Evolutionary conservation across 352 stramenopile species (phyloP), one percentile per base, ranked within the genome.

Genomic region (Phytophthora brassicae): DNA sequence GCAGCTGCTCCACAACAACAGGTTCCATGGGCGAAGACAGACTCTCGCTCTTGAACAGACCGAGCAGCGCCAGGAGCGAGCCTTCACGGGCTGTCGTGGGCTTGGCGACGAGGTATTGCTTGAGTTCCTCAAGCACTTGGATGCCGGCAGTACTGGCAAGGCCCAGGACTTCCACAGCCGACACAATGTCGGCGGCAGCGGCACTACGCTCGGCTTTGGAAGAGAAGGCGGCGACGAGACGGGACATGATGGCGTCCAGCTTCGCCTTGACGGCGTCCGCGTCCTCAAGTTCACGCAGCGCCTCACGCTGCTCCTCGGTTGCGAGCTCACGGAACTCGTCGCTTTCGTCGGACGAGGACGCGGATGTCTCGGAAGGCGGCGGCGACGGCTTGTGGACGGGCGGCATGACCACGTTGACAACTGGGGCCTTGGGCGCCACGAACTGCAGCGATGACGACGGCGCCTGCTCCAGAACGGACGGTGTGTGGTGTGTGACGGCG

Each of bases 1-100:
- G 46, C 24, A 92, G 55, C 46, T 79, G 65, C 49, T 86, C 70
- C 11, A 89, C 72, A 17, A 88, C 49, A 35, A 89, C 52, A 2
- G 79, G 76, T 60, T 92, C 81, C 29, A 88, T 64, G 4, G 78
- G 72, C n/a, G 60, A 67, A 13, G 71, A 69, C n/a, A 89, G 51
- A 33, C 60, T 47, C 16, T 86, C 61, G 46, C 66, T 77, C 44
- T 77, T 77, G 51, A 66, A 69, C 20, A 92, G 56, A 17, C 70
- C 76, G 6, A 70, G 26, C 19, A 84, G 49, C 20, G 69, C 64
- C 0, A 86, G 62, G 16, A 92, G 36, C 4, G 79, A 71, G 1
- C 82, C 79, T 56, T 92, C 79, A 14, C 82, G 82, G 13, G 70
- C 59, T 6, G 70, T 64, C 0, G 73, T 86, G 4, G 64, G 54